Evolutionary conservation across 208 protist species (phyloP), one percentile per base, ranked within the genome.

Genomic region (Leishmania gerbilli): DNA sequence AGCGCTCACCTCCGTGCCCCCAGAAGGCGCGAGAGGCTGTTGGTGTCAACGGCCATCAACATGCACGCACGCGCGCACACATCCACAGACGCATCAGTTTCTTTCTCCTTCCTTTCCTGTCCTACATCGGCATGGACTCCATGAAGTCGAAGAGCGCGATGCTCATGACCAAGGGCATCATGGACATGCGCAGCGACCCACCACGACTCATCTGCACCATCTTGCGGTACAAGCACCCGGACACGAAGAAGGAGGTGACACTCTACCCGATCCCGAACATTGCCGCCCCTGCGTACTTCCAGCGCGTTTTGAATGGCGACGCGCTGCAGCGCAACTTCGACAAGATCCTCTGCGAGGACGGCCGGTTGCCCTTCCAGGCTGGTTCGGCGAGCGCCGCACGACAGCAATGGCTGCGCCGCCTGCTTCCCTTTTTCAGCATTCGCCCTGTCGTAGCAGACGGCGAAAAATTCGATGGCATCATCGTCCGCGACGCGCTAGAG

Each of bases 121-220:
- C 2, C 24, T 19, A 19, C 40, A n/a, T 27, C 13, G 31, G 3
- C 17, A 95, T 95, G 91, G 84, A 91, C 75, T 82, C 78, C 27
- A 82, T 95, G 3, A 93, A 91, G 81, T 64, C 85, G 8, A 93
- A 91, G 83, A 87, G 89, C 56, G 92, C 90, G 40, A 92, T 94
- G 91, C 82, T 93, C 45, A 94, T 95, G 91, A 94, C 90, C 11
- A 95, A 91, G 79, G 94, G 94, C 78, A 93, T 97, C 80, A 92
- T 97, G 89, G 91, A 97, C 71, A 37, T 95, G 27, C 89, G 92
- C n/a, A 87, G 77, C 49, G 90, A 94, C 78, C 94, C 94, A 2
- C 90, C 92, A 0, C 80, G 90, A 0, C 88, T 96, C 55, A 88
- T 94, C 55, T 91, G 88, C 83, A 94, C 84, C 74, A 88, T 97